Evolutionary conservation across 371 early-diverging fungal species (phyloP).

Genomic region (Umbelopsis sp.): DNA sequence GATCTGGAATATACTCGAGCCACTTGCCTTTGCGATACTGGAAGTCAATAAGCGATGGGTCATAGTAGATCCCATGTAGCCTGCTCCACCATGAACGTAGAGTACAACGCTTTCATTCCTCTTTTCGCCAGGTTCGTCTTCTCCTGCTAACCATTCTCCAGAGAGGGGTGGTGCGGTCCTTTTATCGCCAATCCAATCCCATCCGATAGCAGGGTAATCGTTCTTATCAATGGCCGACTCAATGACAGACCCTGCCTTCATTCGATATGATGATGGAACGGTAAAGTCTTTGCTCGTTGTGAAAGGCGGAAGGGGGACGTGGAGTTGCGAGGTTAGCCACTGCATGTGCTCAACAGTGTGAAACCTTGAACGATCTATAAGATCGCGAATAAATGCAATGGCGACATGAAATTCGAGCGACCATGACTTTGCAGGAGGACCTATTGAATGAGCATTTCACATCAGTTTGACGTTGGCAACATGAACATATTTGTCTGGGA

Average conservation of each 20-base stretch:
- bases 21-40: constrained; percentile 39
- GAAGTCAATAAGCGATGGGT: constrained; percentile 50
- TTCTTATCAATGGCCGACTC: constrained; percentile 23
- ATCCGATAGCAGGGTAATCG: constrained; percentile 37
- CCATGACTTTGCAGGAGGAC: constrained; percentile 52
- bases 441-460: constrained; percentile 18
- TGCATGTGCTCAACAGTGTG: constrained; percentile 49
- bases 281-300: constrained; percentile 27
- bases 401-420: constrained; percentile 39
- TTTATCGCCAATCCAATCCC: constrained; percentile 43
- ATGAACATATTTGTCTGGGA: not conserved
- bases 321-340: constrained; percentile 25
- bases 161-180: constrained; percentile 25
- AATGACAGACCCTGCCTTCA: constrained; percentile 33
- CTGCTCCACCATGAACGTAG: constrained; percentile 81
- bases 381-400: constrained; percentile 37
- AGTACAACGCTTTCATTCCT: constrained; percentile 34
- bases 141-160: constrained; percentile 46
- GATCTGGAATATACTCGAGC: not conserved
- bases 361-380: constrained; percentile 30
- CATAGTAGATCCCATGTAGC: constrained; percentile 52
- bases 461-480: too few species aligned
- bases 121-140: constrained; percentile 13
- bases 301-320: constrained; percentile 34
- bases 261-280: constrained; percentile 35